phyloP scores from a whole-genome alignment of 225 moss, liverwort and hornwort genomes.

The Physcomitrellopsis africana region DNA sequence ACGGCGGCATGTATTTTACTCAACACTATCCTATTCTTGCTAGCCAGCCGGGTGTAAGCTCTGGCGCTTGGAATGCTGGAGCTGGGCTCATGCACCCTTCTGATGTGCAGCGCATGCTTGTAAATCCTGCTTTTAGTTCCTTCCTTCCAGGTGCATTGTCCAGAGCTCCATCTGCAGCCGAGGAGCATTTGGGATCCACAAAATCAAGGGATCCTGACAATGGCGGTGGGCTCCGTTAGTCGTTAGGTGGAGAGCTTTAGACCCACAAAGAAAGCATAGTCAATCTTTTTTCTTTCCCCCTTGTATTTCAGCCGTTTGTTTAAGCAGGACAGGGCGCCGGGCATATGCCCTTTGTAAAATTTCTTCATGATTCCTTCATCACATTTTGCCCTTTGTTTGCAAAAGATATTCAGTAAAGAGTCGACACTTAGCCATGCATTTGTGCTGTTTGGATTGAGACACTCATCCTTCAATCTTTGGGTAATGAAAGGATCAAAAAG shows the following conservation, averaged over 20 bases:
- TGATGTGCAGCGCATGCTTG: slow-evolving; percentile 64
- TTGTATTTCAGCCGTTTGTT: slow-evolving; percentile 51
- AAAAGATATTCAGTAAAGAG: slow-evolving; percentile 67
- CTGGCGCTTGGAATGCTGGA: slow-evolving; percentile 66
- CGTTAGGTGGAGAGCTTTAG: slow-evolving; percentile 50
- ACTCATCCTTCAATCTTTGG: no score
- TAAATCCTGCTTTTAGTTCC: slow-evolving; percentile 61
- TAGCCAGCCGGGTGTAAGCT: slow-evolving; percentile 51
- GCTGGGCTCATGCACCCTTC: slow-evolving; percentile 46
- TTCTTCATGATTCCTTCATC: slow-evolving; percentile 54
- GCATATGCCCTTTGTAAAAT: slow-evolving; percentile 85
- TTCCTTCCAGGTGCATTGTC: slow-evolving; percentile 62
- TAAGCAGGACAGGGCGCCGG: slow-evolving; percentile 63
- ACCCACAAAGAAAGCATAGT: slow-evolving; percentile 55
- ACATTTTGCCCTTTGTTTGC: slow-evolving; percentile 69
- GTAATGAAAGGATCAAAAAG: no score
- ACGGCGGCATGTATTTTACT: slow-evolving; percentile 69
- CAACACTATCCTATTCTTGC: slow-evolving; percentile 56
- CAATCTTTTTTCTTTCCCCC: slow-evolving; percentile 16
- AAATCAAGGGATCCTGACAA: slow-evolving; percentile 60
- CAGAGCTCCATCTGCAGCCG: slow-evolving; percentile 57
- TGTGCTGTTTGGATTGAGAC: no score
- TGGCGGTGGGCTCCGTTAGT: slow-evolving; percentile 55
- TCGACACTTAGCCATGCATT: slow-evolving; percentile 25
- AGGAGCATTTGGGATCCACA: slow-evolving; percentile 67